Percentiles rank a stretch among this genome's conserved stretches.
phyloP scores from a whole-genome alignment of 257 asterid species.

The Lycium ferocissimum region DNA sequence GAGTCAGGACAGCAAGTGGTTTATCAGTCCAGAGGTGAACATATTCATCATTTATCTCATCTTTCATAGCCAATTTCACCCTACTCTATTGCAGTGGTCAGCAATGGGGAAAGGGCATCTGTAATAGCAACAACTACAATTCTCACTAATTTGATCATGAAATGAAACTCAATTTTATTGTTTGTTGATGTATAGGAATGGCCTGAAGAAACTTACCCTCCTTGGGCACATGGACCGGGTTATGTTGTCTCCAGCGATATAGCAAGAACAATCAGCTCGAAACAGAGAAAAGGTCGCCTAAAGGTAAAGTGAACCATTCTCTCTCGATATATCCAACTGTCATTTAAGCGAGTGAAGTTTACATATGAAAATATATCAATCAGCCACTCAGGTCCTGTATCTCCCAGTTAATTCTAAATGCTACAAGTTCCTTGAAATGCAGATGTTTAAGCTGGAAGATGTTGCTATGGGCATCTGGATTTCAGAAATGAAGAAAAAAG shows the following conservation, averaged over 20 bases:
- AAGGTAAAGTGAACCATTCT: conserved; percentile 53
- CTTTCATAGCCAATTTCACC: background rate
- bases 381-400: background rate
- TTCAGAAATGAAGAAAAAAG: conserved; percentile 72
- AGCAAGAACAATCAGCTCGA: conserved; percentile 71
- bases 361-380: background rate
- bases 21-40: conserved; percentile 85
- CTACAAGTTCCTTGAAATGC: conserved; percentile 27
- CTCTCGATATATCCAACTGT: background rate
- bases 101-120: background rate
- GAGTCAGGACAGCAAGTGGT: conserved; percentile 93
- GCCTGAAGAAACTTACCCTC: conserved; percentile 85
- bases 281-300: conserved; percentile 61
- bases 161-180: conserved; percentile 32
- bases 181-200: conserved; percentile 66
- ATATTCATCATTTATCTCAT: conserved; percentile 25
- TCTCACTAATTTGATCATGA: conserved; percentile 9
- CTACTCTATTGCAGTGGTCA: background rate
- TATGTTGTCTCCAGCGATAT: conserved; percentile 82
- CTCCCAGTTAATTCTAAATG: background rate
- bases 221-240: conserved; percentile 98
- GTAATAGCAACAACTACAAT: background rate
- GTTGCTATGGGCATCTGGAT: conserved; percentile 99
- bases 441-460: conserved; percentile 98
- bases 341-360: conserved; percentile 2